phyloP scores from a whole-genome alignment of 306 rosid species.

The Vigna reflexopilosa region DNA sequence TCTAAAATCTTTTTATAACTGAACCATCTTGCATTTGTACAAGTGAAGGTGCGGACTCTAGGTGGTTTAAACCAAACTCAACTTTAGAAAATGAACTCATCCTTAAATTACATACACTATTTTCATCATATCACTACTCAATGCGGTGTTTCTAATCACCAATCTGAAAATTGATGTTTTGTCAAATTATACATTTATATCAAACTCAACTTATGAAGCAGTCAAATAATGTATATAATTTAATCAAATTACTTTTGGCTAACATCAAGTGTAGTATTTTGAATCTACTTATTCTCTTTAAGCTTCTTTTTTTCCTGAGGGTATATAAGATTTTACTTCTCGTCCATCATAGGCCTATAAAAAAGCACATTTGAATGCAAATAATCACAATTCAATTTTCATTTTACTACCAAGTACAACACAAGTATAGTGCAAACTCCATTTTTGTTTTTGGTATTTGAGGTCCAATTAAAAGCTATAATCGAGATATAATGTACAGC shows the following conservation, averaged over 20 bases:
- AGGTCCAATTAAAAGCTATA: slow-evolving; percentile 23
- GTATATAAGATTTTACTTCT: background rate
- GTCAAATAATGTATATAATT: too few relatives aligned
- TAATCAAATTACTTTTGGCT: too few relatives aligned
- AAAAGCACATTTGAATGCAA: background rate
- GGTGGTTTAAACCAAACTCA: too few relatives aligned
- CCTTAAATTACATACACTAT: too few relatives aligned
- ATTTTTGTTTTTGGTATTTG: background rate
- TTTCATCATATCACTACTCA: too few relatives aligned
- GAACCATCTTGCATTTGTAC: background rate
- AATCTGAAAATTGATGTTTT: too few relatives aligned
- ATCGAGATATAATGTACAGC: slow-evolving; percentile 30
- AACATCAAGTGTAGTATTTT: background rate
- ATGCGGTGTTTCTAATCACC: too few relatives aligned
- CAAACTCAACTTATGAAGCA: too few relatives aligned
- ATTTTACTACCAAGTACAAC: background rate
- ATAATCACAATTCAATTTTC: background rate
- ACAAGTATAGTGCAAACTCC: background rate
- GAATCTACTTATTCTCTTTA: background rate
- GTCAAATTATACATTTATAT: too few relatives aligned
- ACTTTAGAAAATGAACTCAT: too few relatives aligned
- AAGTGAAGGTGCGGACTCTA: too few relatives aligned
- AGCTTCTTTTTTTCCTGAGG: background rate
- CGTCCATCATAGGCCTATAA: background rate
- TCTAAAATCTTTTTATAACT: background rate